phyloP scores from a whole-genome alignment of 2,329 filamentous ascomycete genomes.

The Botryotinia globosa region DNA sequence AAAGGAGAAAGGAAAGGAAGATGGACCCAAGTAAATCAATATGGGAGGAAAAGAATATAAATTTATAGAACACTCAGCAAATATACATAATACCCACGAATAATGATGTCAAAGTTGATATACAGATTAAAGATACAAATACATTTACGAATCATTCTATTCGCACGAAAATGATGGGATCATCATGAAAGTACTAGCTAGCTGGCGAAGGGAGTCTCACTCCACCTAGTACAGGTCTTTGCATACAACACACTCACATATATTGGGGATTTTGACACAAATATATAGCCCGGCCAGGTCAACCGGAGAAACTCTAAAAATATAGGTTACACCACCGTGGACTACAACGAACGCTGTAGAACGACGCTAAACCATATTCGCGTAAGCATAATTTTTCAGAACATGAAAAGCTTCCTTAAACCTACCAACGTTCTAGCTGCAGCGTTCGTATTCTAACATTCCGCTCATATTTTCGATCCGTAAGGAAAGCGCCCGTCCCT shows the following conservation, averaged over 20 bases:
- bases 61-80: background rate
- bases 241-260: background rate
- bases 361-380: conserved; percentile 9
- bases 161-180: background rate
- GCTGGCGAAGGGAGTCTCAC: background rate
- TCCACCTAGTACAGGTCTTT: background rate
- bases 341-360: background rate
- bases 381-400: conserved; percentile 7
- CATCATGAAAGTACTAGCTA: background rate
- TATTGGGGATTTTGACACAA: background rate
- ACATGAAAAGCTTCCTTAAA: background rate
- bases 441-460: background rate
- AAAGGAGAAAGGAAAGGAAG: background rate
- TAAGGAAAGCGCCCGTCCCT: background rate
- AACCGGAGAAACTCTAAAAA: background rate
- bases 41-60: background rate
- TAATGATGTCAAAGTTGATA: background rate
- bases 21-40: background rate
- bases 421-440: background rate
- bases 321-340: background rate
- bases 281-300: background rate
- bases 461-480: background rate
- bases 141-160: background rate
- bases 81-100: background rate
- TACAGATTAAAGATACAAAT: background rate